Base-by-base conservation (phyloP, 208 protist genomes). In the Leishmania braziliensis region DNA sequence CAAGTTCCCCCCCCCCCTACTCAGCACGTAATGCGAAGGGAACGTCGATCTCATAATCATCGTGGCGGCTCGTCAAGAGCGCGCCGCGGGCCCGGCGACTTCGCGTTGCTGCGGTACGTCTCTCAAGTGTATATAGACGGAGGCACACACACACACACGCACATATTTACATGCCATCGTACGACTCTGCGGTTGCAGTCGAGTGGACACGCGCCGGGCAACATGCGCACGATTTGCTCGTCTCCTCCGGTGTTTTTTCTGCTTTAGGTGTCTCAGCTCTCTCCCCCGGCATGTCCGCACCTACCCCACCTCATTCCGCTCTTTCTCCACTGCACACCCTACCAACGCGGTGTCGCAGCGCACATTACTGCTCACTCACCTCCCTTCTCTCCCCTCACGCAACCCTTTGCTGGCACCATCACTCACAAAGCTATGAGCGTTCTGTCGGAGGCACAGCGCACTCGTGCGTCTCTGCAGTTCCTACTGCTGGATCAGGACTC, bases 381-480 rank as follows among this genome's bases (percentile, higher is more conserved):
- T 18, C 39, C 26, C 39, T 33, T 54, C 46, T 33, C n/a, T 53
- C 9, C 36, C 8, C 69, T 26, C 6, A n/a, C 43, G 3, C 46
- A 16, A 20, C 9, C 23, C 43, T 50, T 50, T 33, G 0, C 23
- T 18, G 43, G 46, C 18, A 36, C 23, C 4, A 26, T 54, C 53
- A 48, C 68, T 58, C 10, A 75, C 9, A 69, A 29, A 70, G 43
- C 5, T 8, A 81, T 71, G 69, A 26, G 90, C 90, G 89, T 68
- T 1, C 86, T 99, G 29, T 97, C 97, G n/a, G 96, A 99, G 85
- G 97, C 99, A 74, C 98, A 99, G 91, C 96, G 99, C 43, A 93
- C 97, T 48, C 98, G 99, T 88, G 99, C 99, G 87, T 96, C 99
- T 87, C 98, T 99, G 87, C 99, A 99, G 16, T 99, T 97, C 65